Evolutionary conservation across 176 grass and related monocot genomes (phyloP), one percentile per base, ranked within the genome.

Genomic region (Secale cereale): DNA sequence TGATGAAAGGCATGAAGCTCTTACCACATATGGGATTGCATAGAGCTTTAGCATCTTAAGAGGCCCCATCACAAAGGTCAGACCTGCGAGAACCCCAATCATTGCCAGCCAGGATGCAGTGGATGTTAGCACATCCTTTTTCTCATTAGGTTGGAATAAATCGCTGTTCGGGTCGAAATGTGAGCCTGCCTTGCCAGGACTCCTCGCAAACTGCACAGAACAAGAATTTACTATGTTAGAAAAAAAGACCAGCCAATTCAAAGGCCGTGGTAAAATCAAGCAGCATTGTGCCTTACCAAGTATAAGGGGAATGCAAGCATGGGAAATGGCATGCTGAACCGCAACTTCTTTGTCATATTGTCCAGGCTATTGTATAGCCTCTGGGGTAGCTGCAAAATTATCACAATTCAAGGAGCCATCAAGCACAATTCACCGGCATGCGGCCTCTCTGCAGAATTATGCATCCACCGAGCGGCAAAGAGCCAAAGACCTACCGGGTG

Each of bases 251-350:
- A 3, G 26, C 19, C 26, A 39, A 63, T 75, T 68, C 14, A 79
- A 8, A 39, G 1, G 40, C 27, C 25, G 50, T 65, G 0, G 12
- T 10, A 22, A 41, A 29, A 69, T 33, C 26, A 79, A 60, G 12
- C 45, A 35, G 82, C 56, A 33, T 23, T 39, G 26, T 45, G 76
- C 13, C 85, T 94, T 75, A 98, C 95, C 92, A 98, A 82, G 87
- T 98, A 98, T 75, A 98, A 65, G 15, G 95, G 95, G 90, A 88
- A 95, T 60, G 95, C 95, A 19, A 98, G 87, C 95, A 98, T 82
- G 60, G 95, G 95, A 63, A 98, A 95, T 6, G 95, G 95, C 87
- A 88, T 75, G 57, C 92, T 93, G 85, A 94, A 98, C 22, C 95
- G 77, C 61, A 98, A 52, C 65, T 86, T 93, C 81, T 23, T 40